Evolutionary conservation across 148 eudicot species (phyloP).

Genomic region (Rhododendron williamsianum): DNA sequence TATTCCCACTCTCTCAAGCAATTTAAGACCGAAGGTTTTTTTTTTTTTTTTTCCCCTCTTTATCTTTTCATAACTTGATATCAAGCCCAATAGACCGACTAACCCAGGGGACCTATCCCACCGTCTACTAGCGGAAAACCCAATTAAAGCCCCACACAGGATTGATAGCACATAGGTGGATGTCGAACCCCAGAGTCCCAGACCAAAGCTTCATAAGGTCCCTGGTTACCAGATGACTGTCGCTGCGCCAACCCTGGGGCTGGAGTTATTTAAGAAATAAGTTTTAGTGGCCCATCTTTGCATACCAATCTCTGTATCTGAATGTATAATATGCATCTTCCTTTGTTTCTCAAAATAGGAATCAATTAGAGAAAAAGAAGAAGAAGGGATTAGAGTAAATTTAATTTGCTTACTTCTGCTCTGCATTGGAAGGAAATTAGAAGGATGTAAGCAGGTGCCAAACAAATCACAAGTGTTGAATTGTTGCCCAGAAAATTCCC

Average conservation of each 20-base stretch:
- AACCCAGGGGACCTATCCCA: background rate
- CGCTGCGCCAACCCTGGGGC: too few species aligned
- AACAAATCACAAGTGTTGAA: constrained; percentile 29
- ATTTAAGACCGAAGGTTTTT: background rate
- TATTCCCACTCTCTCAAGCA: background rate
- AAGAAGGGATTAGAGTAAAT: background rate
- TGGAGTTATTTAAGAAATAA: background rate
- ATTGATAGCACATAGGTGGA: background rate
- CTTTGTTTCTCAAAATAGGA: background rate
- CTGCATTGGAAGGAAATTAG: constrained; percentile 24
- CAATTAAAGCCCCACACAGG: background rate
- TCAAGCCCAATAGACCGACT: background rate
- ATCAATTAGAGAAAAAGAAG: background rate
- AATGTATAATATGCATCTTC: background rate
- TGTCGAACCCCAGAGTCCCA: background rate
- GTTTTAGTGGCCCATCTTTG: background rate
- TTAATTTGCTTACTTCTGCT: constrained; percentile 28
- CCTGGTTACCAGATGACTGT: background rate
- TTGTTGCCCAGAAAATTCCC: constrained; percentile 15
- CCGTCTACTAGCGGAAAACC: background rate
- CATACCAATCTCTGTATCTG: background rate
- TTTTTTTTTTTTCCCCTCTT: background rate
- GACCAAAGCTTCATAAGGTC: background rate
- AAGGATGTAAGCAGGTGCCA: constrained; percentile 15
- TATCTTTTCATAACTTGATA: background rate